These are phyloP conservation scores for Volvox africanus DNA, from an alignment of 139 green algal genomes.

Conservation along the genomic window DNA sequence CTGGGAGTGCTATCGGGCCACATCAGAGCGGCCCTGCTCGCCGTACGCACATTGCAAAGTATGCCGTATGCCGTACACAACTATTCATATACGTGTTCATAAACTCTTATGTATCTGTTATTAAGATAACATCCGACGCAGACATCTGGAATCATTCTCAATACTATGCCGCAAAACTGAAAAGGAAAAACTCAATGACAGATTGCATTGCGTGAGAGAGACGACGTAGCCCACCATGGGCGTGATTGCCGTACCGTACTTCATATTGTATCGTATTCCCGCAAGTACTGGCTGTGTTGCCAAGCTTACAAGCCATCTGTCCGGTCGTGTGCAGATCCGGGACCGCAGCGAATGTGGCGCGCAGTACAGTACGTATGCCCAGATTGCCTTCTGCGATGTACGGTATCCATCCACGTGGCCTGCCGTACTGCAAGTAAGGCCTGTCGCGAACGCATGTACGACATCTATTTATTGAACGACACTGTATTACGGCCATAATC, in stretches of 20 bases:
- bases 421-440: slow-evolving; percentile 61
- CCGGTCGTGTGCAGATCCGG: slow-evolving; percentile 36
- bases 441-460: no score
- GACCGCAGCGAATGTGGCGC: slow-evolving; percentile 67
- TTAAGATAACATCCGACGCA: no score
- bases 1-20: slow-evolving; percentile 67
- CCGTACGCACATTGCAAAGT: slow-evolving; percentile 73
- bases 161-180: no score
- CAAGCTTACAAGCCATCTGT: not conserved
- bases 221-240: no score
- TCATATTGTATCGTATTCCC: no score
- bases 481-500: no score
- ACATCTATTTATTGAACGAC: no score
- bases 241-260: no score
- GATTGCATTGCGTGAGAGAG: no score
- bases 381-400: slow-evolving; percentile 72
- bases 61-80: not conserved
- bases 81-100: not conserved
- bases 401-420: slow-evolving; percentile 68
- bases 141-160: no score
- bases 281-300: not conserved
- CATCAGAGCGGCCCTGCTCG: slow-evolving; percentile 63
- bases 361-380: slow-evolving; percentile 68
- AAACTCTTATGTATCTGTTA: no score
- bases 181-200: no score